phyloP scores from a whole-genome alignment of 2,329 filamentous ascomycete species.

The Diaporthe amygdali region DNA sequence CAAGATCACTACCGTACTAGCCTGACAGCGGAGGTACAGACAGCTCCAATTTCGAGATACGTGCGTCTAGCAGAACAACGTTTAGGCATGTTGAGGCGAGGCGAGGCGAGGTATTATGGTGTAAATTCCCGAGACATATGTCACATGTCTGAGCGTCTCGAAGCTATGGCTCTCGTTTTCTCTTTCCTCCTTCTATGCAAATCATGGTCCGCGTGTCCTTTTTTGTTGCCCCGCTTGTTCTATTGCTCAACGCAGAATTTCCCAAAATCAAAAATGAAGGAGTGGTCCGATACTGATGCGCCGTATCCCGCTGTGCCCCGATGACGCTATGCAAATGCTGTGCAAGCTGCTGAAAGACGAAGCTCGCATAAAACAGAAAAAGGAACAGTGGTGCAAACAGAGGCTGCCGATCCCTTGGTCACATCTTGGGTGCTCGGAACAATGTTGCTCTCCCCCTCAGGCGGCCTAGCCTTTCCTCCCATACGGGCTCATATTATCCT shows the following conservation, averaged over 20 bases:
- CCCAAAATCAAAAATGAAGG: slow-evolving; percentile 13
- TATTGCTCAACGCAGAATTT: background rate
- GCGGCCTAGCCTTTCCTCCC: background rate
- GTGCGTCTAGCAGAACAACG: background rate
- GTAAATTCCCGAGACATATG: background rate
- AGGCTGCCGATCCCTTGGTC: background rate
- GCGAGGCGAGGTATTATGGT: background rate
- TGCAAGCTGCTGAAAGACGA: background rate
- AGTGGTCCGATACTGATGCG: slow-evolving; percentile 27
- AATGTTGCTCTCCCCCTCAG: background rate
- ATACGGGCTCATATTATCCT: background rate
- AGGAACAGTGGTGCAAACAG: background rate
- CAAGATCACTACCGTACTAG: background rate
- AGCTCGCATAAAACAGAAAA: background rate
- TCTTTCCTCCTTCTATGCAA: slow-evolving; percentile 5
- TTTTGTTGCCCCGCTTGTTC: background rate
- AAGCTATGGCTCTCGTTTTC: background rate
- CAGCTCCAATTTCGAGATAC: background rate
- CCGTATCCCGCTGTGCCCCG: slow-evolving; percentile 26
- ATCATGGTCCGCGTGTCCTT: background rate
- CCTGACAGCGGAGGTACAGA: background rate
- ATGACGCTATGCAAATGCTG: slow-evolving; percentile 25
- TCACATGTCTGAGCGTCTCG: background rate
- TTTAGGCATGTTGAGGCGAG: too few species aligned
- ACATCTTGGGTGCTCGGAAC: background rate